Evolutionary conservation across 2,329 filamentous ascomycete genomes (phyloP), one percentile per base, ranked within the genome.

Genomic region (Plectosphaerella sp.): DNA sequence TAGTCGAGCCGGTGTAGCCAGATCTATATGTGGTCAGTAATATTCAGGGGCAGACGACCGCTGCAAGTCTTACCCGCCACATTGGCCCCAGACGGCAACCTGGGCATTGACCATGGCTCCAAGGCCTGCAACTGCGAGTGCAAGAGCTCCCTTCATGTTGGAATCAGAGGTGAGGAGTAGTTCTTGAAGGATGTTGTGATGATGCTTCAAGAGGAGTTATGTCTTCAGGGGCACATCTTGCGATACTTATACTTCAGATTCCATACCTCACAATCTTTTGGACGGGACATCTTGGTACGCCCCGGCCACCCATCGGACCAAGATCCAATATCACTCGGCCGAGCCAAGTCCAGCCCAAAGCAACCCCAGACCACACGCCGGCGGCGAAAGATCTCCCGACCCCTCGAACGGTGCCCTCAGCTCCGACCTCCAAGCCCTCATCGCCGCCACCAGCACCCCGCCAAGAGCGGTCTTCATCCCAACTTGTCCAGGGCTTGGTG

Each of bases 1-100:
- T 67, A 3, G 64, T 74, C 2, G 59, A 24, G 2, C 73, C 72
- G 15, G 59, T 58, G 59, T 62, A 74, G 45, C 54, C 56, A 2
- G 57, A 60, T 39, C 37, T 39, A 14, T 16, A 8, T n/a, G 35
- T 37, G 11, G 35, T 39, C 10, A 39, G 37, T 39, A 18, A 12
- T n/a, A 3, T 39, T 39, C 7, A 33, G 28, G 28, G 28, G 28
- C 22, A 22, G 22, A 33, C 3, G 28, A 33, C 8, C 28, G 8
- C 28, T 5, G 28, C 15, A n/a, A 1, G 8, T 46, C 52, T 2
- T 52, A 52, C 52, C 52, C 52, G 49, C 52, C 52, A 42, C 52
- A 54, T 35, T 54, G 52, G 18, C 52, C 46, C 15, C 51, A 52
- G 24, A 54, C 25, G 15, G 50, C 47, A 9, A 45, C 47, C 22